Percentiles rank a stretch among this genome's conserved stretches.
Evolutionary conservation across 2,329 filamentous ascomycete species (phyloP).

Genomic region (Talaromyces atroroseus): DNA sequence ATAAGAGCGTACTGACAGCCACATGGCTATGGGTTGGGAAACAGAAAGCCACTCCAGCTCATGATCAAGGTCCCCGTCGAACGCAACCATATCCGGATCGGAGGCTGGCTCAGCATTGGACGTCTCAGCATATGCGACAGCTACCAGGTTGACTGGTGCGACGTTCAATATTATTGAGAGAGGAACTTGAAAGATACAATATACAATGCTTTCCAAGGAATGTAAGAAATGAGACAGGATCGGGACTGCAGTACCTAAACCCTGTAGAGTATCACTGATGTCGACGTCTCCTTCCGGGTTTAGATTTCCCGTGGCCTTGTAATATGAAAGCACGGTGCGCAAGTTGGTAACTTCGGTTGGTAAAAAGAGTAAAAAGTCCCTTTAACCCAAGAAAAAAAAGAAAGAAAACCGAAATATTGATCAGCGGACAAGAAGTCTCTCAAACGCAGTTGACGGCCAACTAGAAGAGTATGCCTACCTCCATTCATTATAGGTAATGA

Average conservation of each 20-base stretch:
- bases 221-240: constrained; percentile 35
- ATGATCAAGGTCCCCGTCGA: constrained; percentile 26
- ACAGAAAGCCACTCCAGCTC: constrained; percentile 40
- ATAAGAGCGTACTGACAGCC: constrained; percentile 40
- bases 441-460: background rate
- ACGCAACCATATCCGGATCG: constrained; percentile 25
- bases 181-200: constrained; percentile 30
- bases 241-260: constrained; percentile 69
- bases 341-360: constrained; percentile 61
- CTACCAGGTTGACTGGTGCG: constrained; percentile 27
- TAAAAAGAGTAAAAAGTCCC: constrained; percentile 91
- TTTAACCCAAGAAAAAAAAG: constrained; percentile 32
- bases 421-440: constrained; percentile 11
- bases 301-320: constrained; percentile 80
- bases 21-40: constrained; percentile 38
- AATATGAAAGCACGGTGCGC: constrained; percentile 81
- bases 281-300: constrained; percentile 91
- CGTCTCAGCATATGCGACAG: constrained; percentile 24
- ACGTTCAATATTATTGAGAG: constrained; percentile 26
- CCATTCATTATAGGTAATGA: constrained; percentile 92
- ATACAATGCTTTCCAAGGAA: constrained; percentile 30
- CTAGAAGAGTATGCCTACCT: constrained; percentile 56
- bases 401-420: constrained; percentile 10
- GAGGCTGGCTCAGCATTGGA: constrained; percentile 22
- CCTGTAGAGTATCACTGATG: constrained; percentile 85